A percentile compares a stretch with the other conserved stretches of the same genome.
Conservation (phyloP, 441 rosid species). For the Populus hybrid region DNA sequence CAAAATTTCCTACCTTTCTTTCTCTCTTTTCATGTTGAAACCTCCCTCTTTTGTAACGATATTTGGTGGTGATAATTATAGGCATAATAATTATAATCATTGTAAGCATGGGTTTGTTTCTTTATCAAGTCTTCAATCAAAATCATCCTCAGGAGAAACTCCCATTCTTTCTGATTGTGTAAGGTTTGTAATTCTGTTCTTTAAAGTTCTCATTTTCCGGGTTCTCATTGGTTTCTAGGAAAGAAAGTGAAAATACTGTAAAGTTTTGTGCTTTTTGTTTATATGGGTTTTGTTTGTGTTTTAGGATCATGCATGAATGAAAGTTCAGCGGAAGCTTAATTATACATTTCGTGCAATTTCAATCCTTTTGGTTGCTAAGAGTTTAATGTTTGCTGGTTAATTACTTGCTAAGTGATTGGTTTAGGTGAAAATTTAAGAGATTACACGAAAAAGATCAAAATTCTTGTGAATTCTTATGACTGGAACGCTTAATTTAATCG, state of each 20-base stretch:
- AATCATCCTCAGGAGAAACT: slow-evolving; percentile 32
- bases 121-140: slow-evolving; percentile 35
- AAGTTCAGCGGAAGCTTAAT: background rate
- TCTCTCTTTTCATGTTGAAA: slow-evolving; percentile 24
- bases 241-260: background rate
- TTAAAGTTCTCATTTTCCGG: background rate
- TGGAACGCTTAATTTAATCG: background rate
- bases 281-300: background rate
- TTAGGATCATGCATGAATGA: background rate
- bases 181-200: slow-evolving; percentile 36
- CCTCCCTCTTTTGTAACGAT: slow-evolving; percentile 23
- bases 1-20: slow-evolving; percentile 31
- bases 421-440: background rate
- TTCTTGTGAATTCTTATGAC: background rate
- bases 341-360: background rate
- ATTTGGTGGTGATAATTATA: slow-evolving; percentile 12
- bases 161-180: slow-evolving; percentile 42
- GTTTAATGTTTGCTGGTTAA: background rate
- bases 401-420: background rate
- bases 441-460: background rate
- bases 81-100: background rate
- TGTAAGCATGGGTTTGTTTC: slow-evolving; percentile 34
- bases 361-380: background rate
- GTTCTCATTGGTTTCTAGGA: background rate
- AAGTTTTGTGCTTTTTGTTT: background rate